These are phyloP conservation scores for Gleditsia sinensis DNA, from an alignment of 306 rosid genomes.

Conservation along the genomic window DNA sequence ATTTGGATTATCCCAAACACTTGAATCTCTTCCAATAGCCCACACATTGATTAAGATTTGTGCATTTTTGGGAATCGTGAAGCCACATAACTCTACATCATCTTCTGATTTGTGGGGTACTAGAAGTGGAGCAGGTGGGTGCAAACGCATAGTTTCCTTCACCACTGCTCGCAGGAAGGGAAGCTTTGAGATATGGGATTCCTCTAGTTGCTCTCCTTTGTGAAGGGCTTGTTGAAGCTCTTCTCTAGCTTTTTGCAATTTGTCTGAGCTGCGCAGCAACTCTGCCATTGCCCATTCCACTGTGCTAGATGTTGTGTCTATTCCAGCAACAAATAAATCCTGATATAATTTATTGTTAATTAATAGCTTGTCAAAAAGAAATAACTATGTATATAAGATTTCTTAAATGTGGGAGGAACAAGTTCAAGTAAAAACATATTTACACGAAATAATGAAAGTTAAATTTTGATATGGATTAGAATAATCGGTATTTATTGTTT, in stretches of 20 bases:
- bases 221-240: constrained; percentile 5
- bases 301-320: constrained; percentile 35
- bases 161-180: constrained; percentile 29
- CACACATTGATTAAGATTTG: constrained; percentile 31
- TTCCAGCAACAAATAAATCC: constrained; percentile 41
- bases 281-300: constrained; percentile 38
- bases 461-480: too few relatives aligned
- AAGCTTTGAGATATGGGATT: constrained; percentile 19
- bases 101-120: constrained; percentile 26
- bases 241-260: constrained; percentile 1
- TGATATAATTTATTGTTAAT: not conserved
- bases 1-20: constrained; percentile 32
- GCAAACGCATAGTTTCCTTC: constrained; percentile 36
- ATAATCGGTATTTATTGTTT: too few relatives aligned
- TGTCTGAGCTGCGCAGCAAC: constrained; percentile 23
- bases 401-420: too few relatives aligned
- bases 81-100: constrained; percentile 17
- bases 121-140: constrained; percentile 36
- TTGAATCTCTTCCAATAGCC: constrained; percentile 38
- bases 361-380: too few relatives aligned
- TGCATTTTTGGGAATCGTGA: constrained; percentile 11
- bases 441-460: too few relatives aligned
- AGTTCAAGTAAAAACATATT: too few relatives aligned
- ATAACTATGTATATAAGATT: too few relatives aligned
- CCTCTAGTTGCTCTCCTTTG: not conserved